These are phyloP conservation scores for Magnolia sinica DNA, from an alignment of 164 flowering plant genomes.

Conservation along the genomic window DNA sequence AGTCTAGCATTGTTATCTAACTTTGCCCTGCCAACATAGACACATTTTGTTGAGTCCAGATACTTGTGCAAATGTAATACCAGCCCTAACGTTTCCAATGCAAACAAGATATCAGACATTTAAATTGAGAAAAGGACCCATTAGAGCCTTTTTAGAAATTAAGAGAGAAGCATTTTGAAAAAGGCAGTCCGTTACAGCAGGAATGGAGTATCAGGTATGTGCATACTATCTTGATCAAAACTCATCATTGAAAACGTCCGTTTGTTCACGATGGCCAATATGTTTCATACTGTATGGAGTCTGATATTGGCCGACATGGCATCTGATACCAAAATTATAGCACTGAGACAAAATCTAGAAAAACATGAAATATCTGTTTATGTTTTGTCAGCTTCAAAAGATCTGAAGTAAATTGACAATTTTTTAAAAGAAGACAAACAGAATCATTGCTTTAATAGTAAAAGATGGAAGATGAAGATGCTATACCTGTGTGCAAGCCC, in stretches of 20 bases:
- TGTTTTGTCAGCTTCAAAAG: not conserved
- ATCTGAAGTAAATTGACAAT: not conserved
- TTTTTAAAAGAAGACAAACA: not conserved
- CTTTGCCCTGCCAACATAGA: conserved; percentile 61
- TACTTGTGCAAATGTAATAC: not conserved
- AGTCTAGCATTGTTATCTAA: conserved; percentile 64
- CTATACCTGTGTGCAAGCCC: conserved; percentile 91
- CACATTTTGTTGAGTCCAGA: not conserved
- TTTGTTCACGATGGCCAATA: too few relatives aligned
- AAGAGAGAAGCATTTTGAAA: too few relatives aligned
- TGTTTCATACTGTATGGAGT: too few relatives aligned
- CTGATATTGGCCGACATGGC: too few relatives aligned
- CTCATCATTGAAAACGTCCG: too few relatives aligned
- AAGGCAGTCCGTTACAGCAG: too few relatives aligned
- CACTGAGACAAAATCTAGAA: too few relatives aligned
- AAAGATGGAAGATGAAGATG: not conserved
- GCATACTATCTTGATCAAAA: too few relatives aligned
- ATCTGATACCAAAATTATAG: too few relatives aligned
- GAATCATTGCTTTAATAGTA: not conserved
- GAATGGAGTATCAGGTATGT: too few relatives aligned
- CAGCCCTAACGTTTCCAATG: not conserved
- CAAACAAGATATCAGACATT: not conserved
- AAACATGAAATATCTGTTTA: not conserved
- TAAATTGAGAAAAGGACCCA: not conserved
- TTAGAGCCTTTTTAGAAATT: not conserved